These are phyloP conservation scores for Aspergillus sp. DNA, from an alignment of 2,329 filamentous ascomycete species.

Conservation along the genomic window DNA sequence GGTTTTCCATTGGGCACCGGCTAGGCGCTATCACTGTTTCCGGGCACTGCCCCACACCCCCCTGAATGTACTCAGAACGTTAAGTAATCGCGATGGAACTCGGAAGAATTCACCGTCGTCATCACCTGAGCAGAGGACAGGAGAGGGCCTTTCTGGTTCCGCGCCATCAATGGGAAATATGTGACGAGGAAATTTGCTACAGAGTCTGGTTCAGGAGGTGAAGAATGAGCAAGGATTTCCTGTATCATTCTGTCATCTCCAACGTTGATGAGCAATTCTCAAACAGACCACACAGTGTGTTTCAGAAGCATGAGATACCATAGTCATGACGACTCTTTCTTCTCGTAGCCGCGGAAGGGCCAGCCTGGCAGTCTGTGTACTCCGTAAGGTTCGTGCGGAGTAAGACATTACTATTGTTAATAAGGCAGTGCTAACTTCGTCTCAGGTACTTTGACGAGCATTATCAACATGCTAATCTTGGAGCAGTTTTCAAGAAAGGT, in stretches of 20 bases:
- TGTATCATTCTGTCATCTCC: not conserved
- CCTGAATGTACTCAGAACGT: constrained; percentile 23
- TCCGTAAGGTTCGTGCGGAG: not conserved
- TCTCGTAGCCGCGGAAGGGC: not conserved
- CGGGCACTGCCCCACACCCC: constrained; percentile 23
- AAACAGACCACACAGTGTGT: constrained; percentile 10
- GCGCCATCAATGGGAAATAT: not conserved
- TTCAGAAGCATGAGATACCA: constrained; percentile 6
- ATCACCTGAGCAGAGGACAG: not conserved
- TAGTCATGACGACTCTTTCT: constrained; percentile 14
- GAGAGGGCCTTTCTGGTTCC: constrained; percentile 5
- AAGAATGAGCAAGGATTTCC: not conserved
- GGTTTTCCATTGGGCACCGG: constrained; percentile 12
- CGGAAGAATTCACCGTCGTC: constrained; percentile 14
- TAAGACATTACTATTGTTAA: not conserved
- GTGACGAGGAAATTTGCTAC: not conserved
- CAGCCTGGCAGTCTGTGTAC: not conserved
- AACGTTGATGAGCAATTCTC: not conserved
- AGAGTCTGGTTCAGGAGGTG: constrained; percentile 4
- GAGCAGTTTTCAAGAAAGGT: not conserved
- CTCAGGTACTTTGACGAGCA: not conserved
- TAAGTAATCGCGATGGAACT: constrained; percentile 16
- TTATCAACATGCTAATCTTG: not conserved
- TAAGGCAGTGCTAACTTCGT: not conserved
- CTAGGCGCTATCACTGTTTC: constrained; percentile 20